Percentiles rank a stretch among this genome's conserved stretches.
Evolutionary conservation across 805 yeast species (phyloP).

Genomic region (Scheffersomyces spartinae): DNA sequence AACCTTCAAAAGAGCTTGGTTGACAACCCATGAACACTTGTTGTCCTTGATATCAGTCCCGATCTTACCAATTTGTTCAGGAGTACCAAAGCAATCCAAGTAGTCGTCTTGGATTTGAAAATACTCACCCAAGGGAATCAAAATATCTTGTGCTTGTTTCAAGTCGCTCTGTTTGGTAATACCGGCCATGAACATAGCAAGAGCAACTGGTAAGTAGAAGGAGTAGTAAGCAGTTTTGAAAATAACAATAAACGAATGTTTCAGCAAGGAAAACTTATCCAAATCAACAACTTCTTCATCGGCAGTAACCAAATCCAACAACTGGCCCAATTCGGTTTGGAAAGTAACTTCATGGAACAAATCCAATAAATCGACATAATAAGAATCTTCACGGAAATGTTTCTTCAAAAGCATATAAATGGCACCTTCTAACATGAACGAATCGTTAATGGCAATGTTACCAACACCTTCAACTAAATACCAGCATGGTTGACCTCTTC

Average conservation of each 20-base stretch:
- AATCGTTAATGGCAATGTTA: slow-evolving; percentile 92
- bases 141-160: slow-evolving; percentile 76
- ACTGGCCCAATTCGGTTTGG: slow-evolving; percentile 96
- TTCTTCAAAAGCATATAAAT: slow-evolving; percentile 82
- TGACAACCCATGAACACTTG: slow-evolving; percentile 96
- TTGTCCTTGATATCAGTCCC: slow-evolving; percentile 98
- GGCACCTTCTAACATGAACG: slow-evolving; percentile 93
- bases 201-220: slow-evolving; percentile 93
- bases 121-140: slow-evolving; percentile 94
- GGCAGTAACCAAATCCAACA: slow-evolving; percentile 90
- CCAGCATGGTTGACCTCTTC: slow-evolving; percentile 99
- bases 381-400: slow-evolving; percentile 70
- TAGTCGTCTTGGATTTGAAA: slow-evolving; percentile 98
- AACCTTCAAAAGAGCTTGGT: slow-evolving; percentile 76
- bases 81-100: slow-evolving; percentile 94
- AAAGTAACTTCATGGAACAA: slow-evolving; percentile 95
- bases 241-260: slow-evolving; percentile 90
- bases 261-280: slow-evolving; percentile 71
- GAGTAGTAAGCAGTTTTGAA: slow-evolving; percentile 97
- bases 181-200: slow-evolving; percentile 92
- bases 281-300: slow-evolving; percentile 93
- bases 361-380: slow-evolving; percentile 84
- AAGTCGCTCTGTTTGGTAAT: slow-evolving; percentile 58
- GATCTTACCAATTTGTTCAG: slow-evolving; percentile 94
- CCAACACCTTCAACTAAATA: slow-evolving; percentile 70